Evolutionary conservation across 768 basidiomycete genomes (phyloP).

Genomic region (Podaxis carcinomalis): DNA sequence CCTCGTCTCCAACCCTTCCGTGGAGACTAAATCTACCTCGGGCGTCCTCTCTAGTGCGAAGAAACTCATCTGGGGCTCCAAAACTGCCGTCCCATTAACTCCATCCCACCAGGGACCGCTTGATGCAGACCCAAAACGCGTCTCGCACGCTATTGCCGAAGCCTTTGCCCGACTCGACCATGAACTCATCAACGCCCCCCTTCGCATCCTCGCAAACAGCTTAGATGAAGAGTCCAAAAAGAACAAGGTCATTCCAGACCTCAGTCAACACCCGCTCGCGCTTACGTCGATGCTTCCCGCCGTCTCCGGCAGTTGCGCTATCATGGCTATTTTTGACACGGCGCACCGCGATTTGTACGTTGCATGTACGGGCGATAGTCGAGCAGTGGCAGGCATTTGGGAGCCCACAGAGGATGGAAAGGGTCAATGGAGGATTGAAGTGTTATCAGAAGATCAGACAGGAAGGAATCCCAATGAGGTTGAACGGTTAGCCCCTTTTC

Average conservation of each 20-base stretch:
- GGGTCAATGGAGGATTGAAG: slow-evolving; percentile 87
- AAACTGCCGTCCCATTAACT: slow-evolving; percentile 25
- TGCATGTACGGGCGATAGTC: slow-evolving; percentile 89
- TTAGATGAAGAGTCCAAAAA: slow-evolving; percentile 48
- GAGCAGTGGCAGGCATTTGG: slow-evolving; percentile 95
- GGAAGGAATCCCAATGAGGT: slow-evolving; percentile 86
- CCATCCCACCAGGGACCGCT: slow-evolving; percentile 18
- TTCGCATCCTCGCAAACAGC: slow-evolving; percentile 62
- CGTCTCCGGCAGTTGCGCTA: slow-evolving; percentile 83
- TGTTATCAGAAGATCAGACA: slow-evolving; percentile 95
- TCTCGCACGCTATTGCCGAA: slow-evolving; percentile 64
- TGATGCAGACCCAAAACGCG: slow-evolving; percentile 42
- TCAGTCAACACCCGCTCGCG: slow-evolving; percentile 68
- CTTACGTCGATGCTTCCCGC: slow-evolving; percentile 77
- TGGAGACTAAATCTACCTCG: slow-evolving; percentile 18
- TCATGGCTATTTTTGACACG: slow-evolving; percentile 86
- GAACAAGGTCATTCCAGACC: slow-evolving; percentile 53
- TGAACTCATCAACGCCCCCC: slow-evolving; percentile 77
- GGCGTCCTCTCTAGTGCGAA: slow-evolving; percentile 15
- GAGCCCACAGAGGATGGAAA: slow-evolving; percentile 58
- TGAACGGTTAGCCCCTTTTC: slow-evolving; percentile 51
- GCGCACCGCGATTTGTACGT: slow-evolving; percentile 80
- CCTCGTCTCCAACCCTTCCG: slow-evolving; percentile 34
- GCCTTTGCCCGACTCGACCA: slow-evolving; percentile 83
- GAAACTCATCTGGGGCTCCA: slow-evolving; percentile 22